Evolutionary conservation across 2,329 filamentous ascomycete species (phyloP).

Genomic region (Cercospora zeae-maydis): DNA sequence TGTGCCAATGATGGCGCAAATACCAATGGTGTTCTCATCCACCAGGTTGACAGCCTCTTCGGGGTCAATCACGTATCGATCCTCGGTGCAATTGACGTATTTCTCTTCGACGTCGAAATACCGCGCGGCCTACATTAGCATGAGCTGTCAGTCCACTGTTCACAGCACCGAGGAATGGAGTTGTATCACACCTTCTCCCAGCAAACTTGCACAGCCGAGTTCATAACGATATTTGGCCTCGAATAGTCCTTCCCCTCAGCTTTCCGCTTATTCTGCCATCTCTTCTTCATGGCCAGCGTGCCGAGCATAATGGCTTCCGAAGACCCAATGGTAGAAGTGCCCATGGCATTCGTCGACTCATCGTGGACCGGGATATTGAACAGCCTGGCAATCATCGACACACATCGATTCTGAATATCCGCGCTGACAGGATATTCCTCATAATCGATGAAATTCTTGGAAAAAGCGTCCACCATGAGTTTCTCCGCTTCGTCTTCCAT

Average conservation of each 20-base stretch:
- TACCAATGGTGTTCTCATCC: conserved; percentile 78
- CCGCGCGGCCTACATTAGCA: conserved; percentile 24
- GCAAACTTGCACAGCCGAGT: conserved; percentile 90
- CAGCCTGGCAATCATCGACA: conserved; percentile 69
- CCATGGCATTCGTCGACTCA: conserved; percentile 64
- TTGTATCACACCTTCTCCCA: conserved; percentile 72
- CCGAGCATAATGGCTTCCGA: conserved; percentile 84
- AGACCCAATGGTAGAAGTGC: conserved; percentile 83
- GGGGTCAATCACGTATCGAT: conserved; percentile 62
- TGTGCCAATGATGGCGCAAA: conserved; percentile 84
- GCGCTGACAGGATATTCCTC: conserved; percentile 51
- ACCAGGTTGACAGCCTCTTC: conserved; percentile 58
- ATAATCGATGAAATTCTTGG: conserved; percentile 76
- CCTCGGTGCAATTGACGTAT: conserved; percentile 61
- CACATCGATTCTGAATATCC: conserved; percentile 77
- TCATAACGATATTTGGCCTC: conserved; percentile 91
- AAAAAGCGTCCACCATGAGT: conserved; percentile 86
- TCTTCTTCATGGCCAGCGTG: conserved; percentile 89
- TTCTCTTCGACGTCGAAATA: conserved; percentile 79
- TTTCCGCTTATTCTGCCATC: conserved; percentile 82
- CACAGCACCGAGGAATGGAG: background rate
- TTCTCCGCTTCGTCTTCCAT: conserved; percentile 97
- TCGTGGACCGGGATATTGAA: conserved; percentile 70
- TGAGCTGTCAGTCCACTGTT: background rate
- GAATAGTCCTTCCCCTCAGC: conserved; percentile 77